Conservation (phyloP, 83 land plant species). For the Thuja plicata region DNA sequence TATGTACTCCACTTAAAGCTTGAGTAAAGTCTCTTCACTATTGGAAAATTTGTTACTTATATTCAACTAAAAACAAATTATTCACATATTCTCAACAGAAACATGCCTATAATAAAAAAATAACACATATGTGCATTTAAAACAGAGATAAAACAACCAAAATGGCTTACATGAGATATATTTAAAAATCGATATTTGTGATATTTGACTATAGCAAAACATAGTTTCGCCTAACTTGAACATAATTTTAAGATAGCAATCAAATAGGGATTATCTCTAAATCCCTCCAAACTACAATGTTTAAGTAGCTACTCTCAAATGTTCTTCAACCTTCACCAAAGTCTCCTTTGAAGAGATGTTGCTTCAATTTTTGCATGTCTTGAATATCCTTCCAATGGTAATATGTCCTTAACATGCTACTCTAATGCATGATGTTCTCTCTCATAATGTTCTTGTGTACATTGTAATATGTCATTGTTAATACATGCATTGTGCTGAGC, state of each 20-base stretch:
- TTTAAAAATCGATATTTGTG: background rate
- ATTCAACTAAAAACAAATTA: background rate
- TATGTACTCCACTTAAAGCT: background rate
- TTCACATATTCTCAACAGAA: background rate
- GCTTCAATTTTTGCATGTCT: background rate
- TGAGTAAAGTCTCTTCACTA: background rate
- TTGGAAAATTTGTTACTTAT: background rate
- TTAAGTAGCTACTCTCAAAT: background rate
- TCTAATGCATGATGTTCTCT: background rate
- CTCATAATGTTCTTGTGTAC: background rate
- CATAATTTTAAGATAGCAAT: too few relatives aligned
- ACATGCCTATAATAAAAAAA: background rate
- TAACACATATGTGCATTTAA: background rate
- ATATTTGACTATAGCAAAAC: background rate
- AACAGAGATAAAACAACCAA: background rate
- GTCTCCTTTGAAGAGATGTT: background rate
- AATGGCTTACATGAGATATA: background rate
- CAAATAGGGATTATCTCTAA: background rate
- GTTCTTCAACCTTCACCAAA: background rate
- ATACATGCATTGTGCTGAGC: too few relatives aligned
- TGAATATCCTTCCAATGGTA: background rate
- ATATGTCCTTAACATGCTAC: background rate
- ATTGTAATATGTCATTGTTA: too few relatives aligned
- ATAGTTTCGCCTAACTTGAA: background rate
- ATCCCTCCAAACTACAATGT: background rate